Evolutionary conservation across 768 basidiomycete genomes (phyloP), one percentile per base, ranked within the genome.

Genomic region (Dacryopinax primogenitus): DNA sequence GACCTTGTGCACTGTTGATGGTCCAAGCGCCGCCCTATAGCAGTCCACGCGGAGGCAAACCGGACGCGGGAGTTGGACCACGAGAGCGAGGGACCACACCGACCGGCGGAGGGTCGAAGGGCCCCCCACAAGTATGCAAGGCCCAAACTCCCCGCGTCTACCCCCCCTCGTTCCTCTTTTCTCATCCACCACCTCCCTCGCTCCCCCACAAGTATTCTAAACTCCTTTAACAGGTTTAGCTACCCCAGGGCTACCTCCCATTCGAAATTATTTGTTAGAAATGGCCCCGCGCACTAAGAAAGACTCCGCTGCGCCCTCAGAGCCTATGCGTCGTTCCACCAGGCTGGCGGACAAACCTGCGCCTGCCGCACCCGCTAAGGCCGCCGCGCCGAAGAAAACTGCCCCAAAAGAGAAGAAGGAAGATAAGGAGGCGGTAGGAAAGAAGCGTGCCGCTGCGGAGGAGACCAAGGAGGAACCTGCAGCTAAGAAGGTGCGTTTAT

Each of bases 291-390:
- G 51, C 30, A 30, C 51, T 58, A 58, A 58, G 51, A 58, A 73
- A 65, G 73, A 74, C 61, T 67, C 75, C 34, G 75, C 76, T 44
- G 77, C 80, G 44, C 80, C 81, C 9, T 65, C 68, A n/a, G 66
- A 73, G 67, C 33, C 67, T 44, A 62, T 35, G n/a, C 77, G 84
- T 66, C 78, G 85, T 65, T 87, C 85, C 2, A 78, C 79, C 16
- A 75, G 85, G 63, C 80, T 86, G 65, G 81, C 83, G 2, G 73
- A 80, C 4, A 78, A 80, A 66, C 79, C 80, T 35, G 78, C 76
- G 64, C 72, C 74, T n/a, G 74, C 71, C 16, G 65, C 67, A 26
- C 65, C 67, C 47, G 70, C 71, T 16, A 72, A 72, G 64, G 75
- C 78, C 67, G 73, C 75, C 33, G 73, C 73, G 39, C 74, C 76